Base-by-base conservation (phyloP, 331 rosid genomes). In the Ulmus americana region DNA sequence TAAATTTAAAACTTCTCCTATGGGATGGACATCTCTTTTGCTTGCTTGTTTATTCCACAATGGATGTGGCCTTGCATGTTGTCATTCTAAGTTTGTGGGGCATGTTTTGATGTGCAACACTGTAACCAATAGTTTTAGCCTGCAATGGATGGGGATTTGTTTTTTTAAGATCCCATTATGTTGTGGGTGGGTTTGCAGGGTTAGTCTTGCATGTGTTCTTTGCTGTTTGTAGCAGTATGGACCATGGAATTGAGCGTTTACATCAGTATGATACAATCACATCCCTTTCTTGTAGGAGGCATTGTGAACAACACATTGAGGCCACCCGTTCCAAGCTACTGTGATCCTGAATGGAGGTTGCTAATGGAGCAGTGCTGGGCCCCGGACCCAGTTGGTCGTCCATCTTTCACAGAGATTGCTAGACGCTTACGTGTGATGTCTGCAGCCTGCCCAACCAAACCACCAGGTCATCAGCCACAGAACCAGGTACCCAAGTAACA, bases 351-450 rank as follows among this genome's bases (percentile, higher is more conserved):
- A 54, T 81, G 86, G 86, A 59, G 64, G 47, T 57, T 72, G 60
- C 68, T 81, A 22, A 81, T 81, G 86, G 86, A 81, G 61, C 78
- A 78, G 39, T 81, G 86, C 52, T 81, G 86, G 86, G 82, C 82
- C 7, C 80, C 86, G 3, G 82, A 81, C 68, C 86, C 86, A 10
- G 41, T 67, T n/a, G 65, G 15, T 45, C 75, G 83, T n/a, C 83
- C 83, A 46, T 75, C 83, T 8, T 75, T 82, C 63, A 64, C 81
- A 0, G 83, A 82, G 51, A 82, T 82, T 41, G 67, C 81, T 5
- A 65, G 74, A 55, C 78, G 79, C 9, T 55, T 82, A 56, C 74
- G 72, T 12, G 79, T 68, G 74, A 82, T 81, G 86, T 71, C 86
- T 22, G 45, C 76, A 8, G 80, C 83, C 59, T 40, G 79, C 71